Evolutionary conservation across 2,329 filamentous ascomycete species (phyloP), one percentile per base, ranked within the genome.

Genomic region (Aureobasidium uvarum): DNA sequence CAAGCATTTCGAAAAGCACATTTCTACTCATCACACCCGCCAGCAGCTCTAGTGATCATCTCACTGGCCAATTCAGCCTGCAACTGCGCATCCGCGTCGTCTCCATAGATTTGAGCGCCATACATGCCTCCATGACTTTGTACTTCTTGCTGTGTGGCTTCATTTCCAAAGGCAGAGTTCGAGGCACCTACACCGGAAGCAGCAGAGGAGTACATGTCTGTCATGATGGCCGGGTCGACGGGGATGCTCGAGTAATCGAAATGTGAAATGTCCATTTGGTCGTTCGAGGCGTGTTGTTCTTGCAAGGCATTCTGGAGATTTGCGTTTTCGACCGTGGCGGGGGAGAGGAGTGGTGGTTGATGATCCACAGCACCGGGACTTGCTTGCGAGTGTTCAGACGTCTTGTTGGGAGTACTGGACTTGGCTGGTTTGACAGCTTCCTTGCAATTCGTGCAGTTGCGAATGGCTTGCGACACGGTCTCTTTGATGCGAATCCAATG

Each of bases 401-500:
- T 31, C 38, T 20, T 59, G 50, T 8, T 18, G 41, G 54, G 62
- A 43, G 43, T 50, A 33, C 25, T 20, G 13, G 23, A 23, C 20
- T 48, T 65, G 33, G 23, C 43, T 18, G 62, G 58, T 46, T 58
- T 64, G 25, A 20, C 59, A 45, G 62, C 66, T 31, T 96, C 92
- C 78, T 94, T 96, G 80, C 94, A 98, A 74, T 96, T 89, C 8
- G 85, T 80, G 77, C 95, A 99, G 72, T 95, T 94, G 71, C 91
- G 89, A 77, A 98, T 96, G 71, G 96, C 93, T 75, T 94, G 88
- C 75, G 90, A 95, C 68, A 97, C 95, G 0, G 94, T 98, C 78
- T 97, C 93, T 77, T 98, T 99, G 80, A 98, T 98, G 67, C 94
- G 86, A 55, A 96, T 93, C 95, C 95, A 99, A 78, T 98, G 95